Evolutionary conservation across 495 filamentous ascomycete genomes (phyloP), one percentile per base, ranked within the genome.

Genomic region (Aspergillus biplanus): DNA sequence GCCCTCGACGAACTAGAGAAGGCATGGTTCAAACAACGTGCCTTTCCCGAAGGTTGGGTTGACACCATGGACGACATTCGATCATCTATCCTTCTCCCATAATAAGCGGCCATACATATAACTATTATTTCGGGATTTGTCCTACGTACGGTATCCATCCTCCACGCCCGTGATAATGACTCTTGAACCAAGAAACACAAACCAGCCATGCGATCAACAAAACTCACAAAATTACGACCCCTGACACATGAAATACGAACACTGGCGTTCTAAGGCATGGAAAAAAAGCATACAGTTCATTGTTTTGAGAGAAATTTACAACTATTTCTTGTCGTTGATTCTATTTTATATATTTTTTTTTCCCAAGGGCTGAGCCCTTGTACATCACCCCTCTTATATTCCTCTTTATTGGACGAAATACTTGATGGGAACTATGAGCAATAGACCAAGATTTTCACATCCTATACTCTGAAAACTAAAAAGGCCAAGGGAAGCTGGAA

Each of bases 31-130:
- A 80, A 77, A 52, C 69, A 70, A 49, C 73, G 74, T 7, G 62
- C 70, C 1, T 79, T 76, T 58, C 77, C 77, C 3, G 71, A 73
- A 37, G 74, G 74, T 12, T 79, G 77, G 77, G 65, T 73, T 6
- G 73, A 78, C 33, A 73, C 70, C 1, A 69, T 79, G 67, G 72
- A 78, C 16, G 75, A 79, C 33, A 60, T 79, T 16, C 71, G 74
- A 33, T 73, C 77, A 7, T 73, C 74, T 32, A 75, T 79, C 42
- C 69, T 73, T 34, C 68, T 74, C 64, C 70, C 60, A 12, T 75
- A 48, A 62, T 34, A 33, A 54, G 16, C 16, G 2, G 48, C 48
- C 7, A 21, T 34, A 6, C 16, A 27, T 27, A 7, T 18, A 15
- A 8, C 15, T n/a, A n/a, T 7, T n/a, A n/a, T 7, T 7, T 27